Base-by-base conservation (phyloP, 202 grass and related monocot species). In the Zoysia matrella region DNA sequence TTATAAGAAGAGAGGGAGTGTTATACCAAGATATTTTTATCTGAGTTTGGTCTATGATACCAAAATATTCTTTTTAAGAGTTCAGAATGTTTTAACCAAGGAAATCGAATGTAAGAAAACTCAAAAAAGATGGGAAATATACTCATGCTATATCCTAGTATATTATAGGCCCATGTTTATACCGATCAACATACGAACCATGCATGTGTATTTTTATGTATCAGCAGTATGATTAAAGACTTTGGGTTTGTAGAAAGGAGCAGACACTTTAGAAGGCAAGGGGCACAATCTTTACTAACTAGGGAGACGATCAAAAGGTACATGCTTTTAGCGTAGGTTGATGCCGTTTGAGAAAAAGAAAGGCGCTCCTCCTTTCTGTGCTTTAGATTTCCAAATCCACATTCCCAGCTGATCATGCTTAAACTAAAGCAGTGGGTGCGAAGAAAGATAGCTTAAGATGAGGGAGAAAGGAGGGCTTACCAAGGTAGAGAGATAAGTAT, bases 311-410 rank as follows among this genome's bases (percentile, higher is more conserved):
- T 89, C 71, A 88, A 94, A 94, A 91, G 88, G 85, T 85, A 87
- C 69, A 87, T 87, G 78, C 92, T 94, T 97, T 97, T 88, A 65
- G 87, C 91, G 89, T 79, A 91, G 79, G 88, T 81, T 91, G 88
- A 97, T 97, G 86, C 92, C 89, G 93, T 94, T 94, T 91, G 83
- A 85, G 72, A 83, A 89, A 63, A 79, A 63, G 67, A 56, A 71
- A 86, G 45, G 80, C 82, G 77, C 3, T 67, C 67, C 62, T 51
- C 85, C 81, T 97, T 97, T 87, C 39, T n/a, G 74, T 85, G 82
- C 88, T 89, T 92, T 89, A 92, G 82, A 89, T 97, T 89, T 94
- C 81, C 72, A 92, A 86, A 85, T 91, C 86, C 90, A 89, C 91
- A 83, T 87, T 89, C 85, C 85, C 83, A 90, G 88, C 85, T 18